phyloP scores from a whole-genome alignment of 1,284 basidiomycete species.

The Boletellus sp. region DNA sequence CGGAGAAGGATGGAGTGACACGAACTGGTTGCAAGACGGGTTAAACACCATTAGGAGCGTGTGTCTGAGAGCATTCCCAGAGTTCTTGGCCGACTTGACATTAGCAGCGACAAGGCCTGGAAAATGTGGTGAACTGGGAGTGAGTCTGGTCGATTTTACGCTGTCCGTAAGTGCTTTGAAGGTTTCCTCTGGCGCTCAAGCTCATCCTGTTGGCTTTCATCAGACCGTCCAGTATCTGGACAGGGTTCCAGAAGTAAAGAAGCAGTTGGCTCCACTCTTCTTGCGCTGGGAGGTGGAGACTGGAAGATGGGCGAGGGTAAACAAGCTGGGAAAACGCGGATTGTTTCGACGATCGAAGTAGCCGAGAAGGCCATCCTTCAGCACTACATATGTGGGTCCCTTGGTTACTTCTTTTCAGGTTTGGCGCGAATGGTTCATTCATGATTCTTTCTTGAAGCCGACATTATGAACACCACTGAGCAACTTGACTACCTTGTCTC shows the following conservation, averaged over 20 bases:
- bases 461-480: slow-evolving; percentile 59
- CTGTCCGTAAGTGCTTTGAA: slow-evolving; percentile 45
- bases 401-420: slow-evolving; percentile 39
- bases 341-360: slow-evolving; percentile 42
- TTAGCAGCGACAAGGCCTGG: slow-evolving; percentile 45
- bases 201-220: neutral
- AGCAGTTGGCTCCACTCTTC: slow-evolving; percentile 61
- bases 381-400: slow-evolving; percentile 66
- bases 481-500: slow-evolving; percentile 59
- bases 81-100: slow-evolving; percentile 74
- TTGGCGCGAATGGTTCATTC: slow-evolving; percentile 39
- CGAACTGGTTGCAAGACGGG: slow-evolving; percentile 69
- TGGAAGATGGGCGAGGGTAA: slow-evolving; percentile 86
- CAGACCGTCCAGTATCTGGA: slow-evolving; percentile 69
- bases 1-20: slow-evolving; percentile 42
- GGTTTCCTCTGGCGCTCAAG: slow-evolving; percentile 28
- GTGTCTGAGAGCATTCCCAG: slow-evolving; percentile 75
- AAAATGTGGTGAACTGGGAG: slow-evolving; percentile 49
- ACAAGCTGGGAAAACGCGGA: slow-evolving; percentile 50
- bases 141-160: slow-evolving; percentile 62
- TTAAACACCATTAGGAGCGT: slow-evolving; percentile 59
- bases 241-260: slow-evolving; percentile 63
- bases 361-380: slow-evolving; percentile 63
- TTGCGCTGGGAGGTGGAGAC: slow-evolving; percentile 77
- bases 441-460: slow-evolving; percentile 41